A percentile compares a stretch with the other conserved stretches of the same genome.
Evolutionary conservation across 371 early-diverging fungal genomes (phyloP).

Genomic region (Fennellomyces sp.): DNA sequence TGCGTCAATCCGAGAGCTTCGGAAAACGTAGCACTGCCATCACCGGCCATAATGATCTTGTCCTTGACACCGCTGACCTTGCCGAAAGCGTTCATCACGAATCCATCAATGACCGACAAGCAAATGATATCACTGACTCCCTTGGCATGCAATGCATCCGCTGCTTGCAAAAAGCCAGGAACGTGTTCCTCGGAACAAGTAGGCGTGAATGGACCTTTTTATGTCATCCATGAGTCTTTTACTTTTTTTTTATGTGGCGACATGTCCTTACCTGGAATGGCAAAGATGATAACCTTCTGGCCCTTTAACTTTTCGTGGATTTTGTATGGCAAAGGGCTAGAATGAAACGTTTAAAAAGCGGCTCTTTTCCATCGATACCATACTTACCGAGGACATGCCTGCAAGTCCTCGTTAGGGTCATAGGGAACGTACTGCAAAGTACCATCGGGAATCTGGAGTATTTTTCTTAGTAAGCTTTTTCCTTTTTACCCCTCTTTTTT

Average conservation of each 20-base stretch:
- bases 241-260: slow-evolving; percentile 8
- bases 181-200: slow-evolving; percentile 80
- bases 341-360: too few relatives aligned
- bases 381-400: slow-evolving; percentile 38
- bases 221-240: not conserved
- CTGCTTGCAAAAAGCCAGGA: slow-evolving; percentile 60
- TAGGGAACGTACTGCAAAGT: slow-evolving; percentile 48
- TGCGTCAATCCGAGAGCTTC: slow-evolving; percentile 66
- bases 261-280: slow-evolving; percentile 65
- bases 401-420: slow-evolving; percentile 33
- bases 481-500: not conserved
- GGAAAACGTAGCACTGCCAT: slow-evolving; percentile 66
- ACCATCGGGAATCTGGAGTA: slow-evolving; percentile 37
- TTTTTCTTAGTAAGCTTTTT: slow-evolving; percentile 1
- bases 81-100: slow-evolving; percentile 83
- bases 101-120: slow-evolving; percentile 61
- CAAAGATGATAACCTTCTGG: slow-evolving; percentile 80
- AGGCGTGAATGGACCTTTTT: slow-evolving; percentile 72
- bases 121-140: slow-evolving; percentile 72
- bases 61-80: slow-evolving; percentile 58
- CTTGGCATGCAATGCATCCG: slow-evolving; percentile 62
- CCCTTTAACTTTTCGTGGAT: slow-evolving; percentile 66
- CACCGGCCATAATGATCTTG: slow-evolving; percentile 75
- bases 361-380: too few relatives aligned
- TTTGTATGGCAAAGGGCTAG: slow-evolving; percentile 41